phyloP scores from a whole-genome alignment of 73 alveolate species.

The Strombidium stylifer region DNA sequence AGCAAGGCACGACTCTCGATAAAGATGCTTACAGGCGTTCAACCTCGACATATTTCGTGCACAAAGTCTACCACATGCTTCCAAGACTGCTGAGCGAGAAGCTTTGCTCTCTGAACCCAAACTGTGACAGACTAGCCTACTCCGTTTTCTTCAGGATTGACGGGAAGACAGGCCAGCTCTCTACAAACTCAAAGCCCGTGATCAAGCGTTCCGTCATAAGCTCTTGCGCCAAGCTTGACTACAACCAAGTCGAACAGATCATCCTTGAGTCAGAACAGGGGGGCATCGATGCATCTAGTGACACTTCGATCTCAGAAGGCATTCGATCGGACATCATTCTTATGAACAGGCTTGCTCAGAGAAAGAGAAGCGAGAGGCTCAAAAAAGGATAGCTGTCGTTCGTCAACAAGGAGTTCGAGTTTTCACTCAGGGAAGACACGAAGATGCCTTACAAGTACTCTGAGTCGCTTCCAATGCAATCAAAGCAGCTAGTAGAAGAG shows the following conservation, averaged over 20 bases:
- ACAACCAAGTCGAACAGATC: slow-evolving; percentile 78
- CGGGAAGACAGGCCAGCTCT: slow-evolving; percentile 71
- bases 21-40: slow-evolving; percentile 83
- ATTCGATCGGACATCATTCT: no score
- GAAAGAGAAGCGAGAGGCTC: no score
- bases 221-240: slow-evolving; percentile 81
- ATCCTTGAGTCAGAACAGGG: slow-evolving; percentile 71
- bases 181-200: slow-evolving; percentile 65
- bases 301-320: no score
- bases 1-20: slow-evolving; percentile 74
- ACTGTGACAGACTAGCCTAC: slow-evolving; percentile 94
- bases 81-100: slow-evolving; percentile 87
- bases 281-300: no score
- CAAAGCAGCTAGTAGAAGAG: slow-evolving; percentile 90
- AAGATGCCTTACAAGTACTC: no score
- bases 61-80: slow-evolving; percentile 89
- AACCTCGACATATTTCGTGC: slow-evolving; percentile 93
- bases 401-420: no score
- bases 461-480: slow-evolving; percentile 73
- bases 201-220: slow-evolving; percentile 78
- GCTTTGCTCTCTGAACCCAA: slow-evolving; percentile 86
- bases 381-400: no score
- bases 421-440: no score
- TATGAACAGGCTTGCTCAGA: no score
- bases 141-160: slow-evolving; percentile 97